Evolutionary conservation across 1,284 basidiomycete species (phyloP), one percentile per base, ranked within the genome.

Genomic region (Tremellales sp.): DNA sequence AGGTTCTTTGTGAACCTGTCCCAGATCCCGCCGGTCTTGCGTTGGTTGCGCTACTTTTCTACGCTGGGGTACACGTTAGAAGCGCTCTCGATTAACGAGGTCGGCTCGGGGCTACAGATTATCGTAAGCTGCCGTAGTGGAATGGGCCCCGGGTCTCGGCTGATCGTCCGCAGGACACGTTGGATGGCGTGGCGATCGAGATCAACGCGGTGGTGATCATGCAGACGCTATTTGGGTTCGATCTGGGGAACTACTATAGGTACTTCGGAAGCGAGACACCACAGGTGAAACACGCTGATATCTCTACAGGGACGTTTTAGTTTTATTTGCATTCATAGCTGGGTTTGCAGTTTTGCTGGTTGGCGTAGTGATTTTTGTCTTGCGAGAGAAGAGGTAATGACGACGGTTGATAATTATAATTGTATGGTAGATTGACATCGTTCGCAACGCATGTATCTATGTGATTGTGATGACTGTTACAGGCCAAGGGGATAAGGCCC

Each of bases 21-120:
- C 49, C 76, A 78, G 47, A 91, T 92, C 51, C 87, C 88, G 1
- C 84, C 85, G 1, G 86, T 87, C 1, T 76, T 92, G 2, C 79
- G 88, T 12, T 92, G 89, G 88, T 73, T 93, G 38, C 85, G 91
- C 61, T 94, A 86, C 38, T 65, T 71, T 50, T 65, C 64, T 3
- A 63, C 65, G 0, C 47, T 73, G 9, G 60, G 60, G 29, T 91
- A 84, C 66, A 77, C 78, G 9, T 76, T 91, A 16, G 88, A 93
- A 70, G 89, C 88, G 9, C 75, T 93, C 8, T 77, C 84, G 4
- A 85, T 93, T 27, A 94, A 94, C 66, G 91, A 93, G 66, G 87
- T 94, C 16, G 82, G 82, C 29, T 82, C 84, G 1, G 90, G 89
- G 3, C 74, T 93, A 28, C 80, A 84, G 80, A 93, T 94, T 45